A percentile compares a stretch with the other conserved stretches of the same genome.
Conservation (phyloP, 2,329 filamentous ascomycete genomes). For the Cladosporium cucumerinum region DNA sequence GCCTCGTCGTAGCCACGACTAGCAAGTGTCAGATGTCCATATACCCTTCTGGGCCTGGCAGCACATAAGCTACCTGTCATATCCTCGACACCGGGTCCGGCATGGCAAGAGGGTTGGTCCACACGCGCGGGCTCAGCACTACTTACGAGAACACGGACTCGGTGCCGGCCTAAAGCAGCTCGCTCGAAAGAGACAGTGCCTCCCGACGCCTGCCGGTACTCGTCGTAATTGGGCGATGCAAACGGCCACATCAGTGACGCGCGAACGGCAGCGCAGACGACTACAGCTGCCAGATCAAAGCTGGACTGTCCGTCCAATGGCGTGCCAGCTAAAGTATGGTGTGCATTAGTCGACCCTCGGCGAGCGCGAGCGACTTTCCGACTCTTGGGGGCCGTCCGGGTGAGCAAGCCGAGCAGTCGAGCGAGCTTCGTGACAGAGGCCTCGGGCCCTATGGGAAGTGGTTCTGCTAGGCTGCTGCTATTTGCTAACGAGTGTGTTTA, state of each 20-base stretch:
- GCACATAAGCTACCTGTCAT: slow-evolving; percentile 15
- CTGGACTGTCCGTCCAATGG: background rate
- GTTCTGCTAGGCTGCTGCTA: background rate
- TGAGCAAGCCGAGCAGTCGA: background rate
- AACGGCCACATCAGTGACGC: background rate
- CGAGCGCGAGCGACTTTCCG: background rate
- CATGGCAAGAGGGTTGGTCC: slow-evolving; percentile 4
- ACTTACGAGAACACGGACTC: slow-evolving; percentile 8
- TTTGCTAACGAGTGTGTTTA: background rate
- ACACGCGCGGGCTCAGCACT: slow-evolving; percentile 1
- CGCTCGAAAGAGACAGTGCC: slow-evolving; percentile 6
- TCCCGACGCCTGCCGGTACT: background rate
- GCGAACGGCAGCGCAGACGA: background rate
- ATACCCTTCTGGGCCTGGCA: background rate
- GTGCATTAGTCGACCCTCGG: slow-evolving; percentile 5
- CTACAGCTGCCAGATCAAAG: slow-evolving; percentile 1
- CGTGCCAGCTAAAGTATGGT: background rate
- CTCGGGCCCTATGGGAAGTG: background rate
- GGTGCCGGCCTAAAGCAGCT: slow-evolving; percentile 13
- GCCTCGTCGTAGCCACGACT: background rate
- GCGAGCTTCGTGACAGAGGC: background rate
- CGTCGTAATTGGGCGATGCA: background rate
- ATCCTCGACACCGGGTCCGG: slow-evolving; percentile 10
- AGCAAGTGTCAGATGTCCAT: background rate
- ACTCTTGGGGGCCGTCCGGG: background rate